Base-by-base conservation (phyloP, 2,329 filamentous ascomycete genomes). In the Pseudogymnoascus sp. region DNA sequence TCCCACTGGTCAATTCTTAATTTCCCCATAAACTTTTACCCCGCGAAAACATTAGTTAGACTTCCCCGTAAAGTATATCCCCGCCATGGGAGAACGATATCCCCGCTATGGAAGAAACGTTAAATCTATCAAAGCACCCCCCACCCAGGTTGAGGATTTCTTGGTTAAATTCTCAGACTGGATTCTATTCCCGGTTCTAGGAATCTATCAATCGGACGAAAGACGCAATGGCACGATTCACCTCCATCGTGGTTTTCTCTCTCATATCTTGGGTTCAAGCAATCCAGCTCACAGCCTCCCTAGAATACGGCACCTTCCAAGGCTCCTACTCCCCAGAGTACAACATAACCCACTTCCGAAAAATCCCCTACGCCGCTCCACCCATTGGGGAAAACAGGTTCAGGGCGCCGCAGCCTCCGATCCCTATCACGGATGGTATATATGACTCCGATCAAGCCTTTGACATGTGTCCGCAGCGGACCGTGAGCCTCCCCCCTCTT, bases 351-450 rank as follows among this genome's bases (percentile, higher is more conserved):
- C 83, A 84, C 72, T 86, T 79, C 73, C 80, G 79, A 65, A 84
- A 82, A 67, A 84, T 87, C 59, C 84, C 84, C 14, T 87, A 82
- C 67, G 84, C 81, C 4, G 81, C 83, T 11, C 82, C 84, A 1
- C 84, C 84, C 12, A 73, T 77, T 11, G 82, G 83, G 1, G 69
- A 77, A 56, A 85, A 86, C 68, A 79, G 84, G 4, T 87, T 87
- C 69, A 79, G 84, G 61, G 82, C 78, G 0, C 84, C 84, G 1
- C 84, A 87, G 66, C 82, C 83, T 5, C 83, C 83, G 1, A 23
- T 73, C 0, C 73, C 72, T 0, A 75, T 84, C 62, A 74, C 71
- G 2, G 76, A 79, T 72, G 79, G 76, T 64, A 77, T 76, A 3
- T 86, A 86, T 69, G 73, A 85, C 69, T 82, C 82, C 1, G 76